phyloP scores from a whole-genome alignment of 2,329 filamentous ascomycete species.

The Stachybotrys echinatus region DNA sequence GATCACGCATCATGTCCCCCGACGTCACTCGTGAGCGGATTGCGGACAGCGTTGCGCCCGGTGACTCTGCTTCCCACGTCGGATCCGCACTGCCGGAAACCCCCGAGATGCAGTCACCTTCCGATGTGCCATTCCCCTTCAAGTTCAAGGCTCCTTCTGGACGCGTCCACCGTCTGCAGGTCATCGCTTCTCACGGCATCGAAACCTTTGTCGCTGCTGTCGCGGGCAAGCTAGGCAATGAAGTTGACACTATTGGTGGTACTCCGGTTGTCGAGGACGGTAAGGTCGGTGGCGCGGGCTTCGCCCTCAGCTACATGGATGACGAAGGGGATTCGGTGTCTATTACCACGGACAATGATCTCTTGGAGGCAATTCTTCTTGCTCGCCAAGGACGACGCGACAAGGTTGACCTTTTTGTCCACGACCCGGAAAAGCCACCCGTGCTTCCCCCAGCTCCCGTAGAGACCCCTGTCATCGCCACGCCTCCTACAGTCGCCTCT shows the following conservation, averaged over 20 bases:
- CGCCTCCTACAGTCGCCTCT: conserved; percentile 40
- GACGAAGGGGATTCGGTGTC: conserved; percentile 96
- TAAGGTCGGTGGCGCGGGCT: conserved; percentile 70
- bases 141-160: conserved; percentile 98
- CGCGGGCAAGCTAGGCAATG: conserved; percentile 75
- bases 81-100: conserved; percentile 58
- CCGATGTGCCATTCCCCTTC: conserved; percentile 86
- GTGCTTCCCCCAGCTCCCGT: conserved; percentile 55
- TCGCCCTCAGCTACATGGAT: conserved; percentile 91
- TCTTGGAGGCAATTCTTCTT: conserved; percentile 82
- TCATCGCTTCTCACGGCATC: conserved; percentile 75
- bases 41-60: conserved; percentile 79
- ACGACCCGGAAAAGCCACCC: conserved; percentile 86
- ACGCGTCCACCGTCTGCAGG: conserved; percentile 86
- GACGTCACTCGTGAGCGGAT: conserved; percentile 68
- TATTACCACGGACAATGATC: conserved; percentile 91
- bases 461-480: conserved; percentile 34
- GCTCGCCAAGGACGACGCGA: conserved; percentile 73
- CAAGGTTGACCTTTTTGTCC: conserved; percentile 96
- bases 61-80: conserved; percentile 90
- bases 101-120: conserved; percentile 46
- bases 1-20: conserved; percentile 73
- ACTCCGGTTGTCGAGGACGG: conserved; percentile 73
- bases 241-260: conserved; percentile 81
- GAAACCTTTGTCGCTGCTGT: conserved; percentile 73